Evolutionary conservation across 2,329 filamentous ascomycete genomes (phyloP).

Genomic region (Coniochaeta sp.): DNA sequence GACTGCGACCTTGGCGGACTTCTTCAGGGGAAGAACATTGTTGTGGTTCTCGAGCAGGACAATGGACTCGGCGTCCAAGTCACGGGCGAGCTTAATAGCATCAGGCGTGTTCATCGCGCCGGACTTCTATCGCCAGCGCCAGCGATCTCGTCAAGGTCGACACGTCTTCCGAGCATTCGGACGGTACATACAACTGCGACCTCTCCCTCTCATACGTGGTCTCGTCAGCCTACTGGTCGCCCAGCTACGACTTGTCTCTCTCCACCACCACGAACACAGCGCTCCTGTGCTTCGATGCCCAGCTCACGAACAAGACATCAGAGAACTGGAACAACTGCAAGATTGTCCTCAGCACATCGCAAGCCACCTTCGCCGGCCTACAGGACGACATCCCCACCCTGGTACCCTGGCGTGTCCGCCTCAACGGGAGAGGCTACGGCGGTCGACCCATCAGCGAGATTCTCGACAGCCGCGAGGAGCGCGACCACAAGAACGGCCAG

Average conservation of each 20-base stretch:
- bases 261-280: conserved; percentile 46
- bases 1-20: conserved; percentile 53
- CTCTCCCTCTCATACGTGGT: conserved; percentile 55
- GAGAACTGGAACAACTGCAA: conserved; percentile 58
- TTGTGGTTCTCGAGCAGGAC: conserved; percentile 78
- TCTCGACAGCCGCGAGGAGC: conserved; percentile 31
- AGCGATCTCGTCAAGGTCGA: conserved; percentile 44
- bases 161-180: conserved; percentile 28
- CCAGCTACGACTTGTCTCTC: conserved; percentile 57
- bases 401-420: conserved; percentile 48
- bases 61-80: conserved; percentile 73
- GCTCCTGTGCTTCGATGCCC: conserved; percentile 53
- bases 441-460: conserved; percentile 21
- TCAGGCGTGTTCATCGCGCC: conserved; percentile 24
- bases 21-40: conserved; percentile 56
- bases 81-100: conserved; percentile 49
- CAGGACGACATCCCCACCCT: conserved; percentile 48
- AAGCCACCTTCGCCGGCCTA: conserved; percentile 49
- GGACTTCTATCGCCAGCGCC: conserved; percentile 42
- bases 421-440: conserved; percentile 24
- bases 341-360: conserved; percentile 56
- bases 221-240: conserved; percentile 48
- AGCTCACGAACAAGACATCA: conserved; percentile 54
- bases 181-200: conserved; percentile 25
- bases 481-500: conserved; percentile 22